phyloP scores from a whole-genome alignment of 164 flowering plant species.

The Dillenia turbinata region DNA sequence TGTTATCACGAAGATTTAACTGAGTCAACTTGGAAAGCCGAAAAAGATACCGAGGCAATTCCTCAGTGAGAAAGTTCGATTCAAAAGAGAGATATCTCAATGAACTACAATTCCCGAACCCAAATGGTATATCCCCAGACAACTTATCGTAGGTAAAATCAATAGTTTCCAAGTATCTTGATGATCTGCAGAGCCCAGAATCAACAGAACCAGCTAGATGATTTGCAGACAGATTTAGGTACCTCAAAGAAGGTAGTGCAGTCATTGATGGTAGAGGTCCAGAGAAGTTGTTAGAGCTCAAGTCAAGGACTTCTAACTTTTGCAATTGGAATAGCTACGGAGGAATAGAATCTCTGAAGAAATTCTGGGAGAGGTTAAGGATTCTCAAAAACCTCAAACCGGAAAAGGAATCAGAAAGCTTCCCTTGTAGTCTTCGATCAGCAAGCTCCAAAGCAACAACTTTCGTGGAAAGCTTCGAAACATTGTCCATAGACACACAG shows the following conservation, averaged over 20 bases:
- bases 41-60: conserved; percentile 3
- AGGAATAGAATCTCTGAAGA: conserved; percentile 3
- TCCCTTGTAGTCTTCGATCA: neutral
- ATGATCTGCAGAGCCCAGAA: neutral
- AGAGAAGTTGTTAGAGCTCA: conserved; percentile 6
- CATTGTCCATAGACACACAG: neutral
- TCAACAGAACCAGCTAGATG: neutral
- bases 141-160: conserved; percentile 4
- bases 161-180: neutral
- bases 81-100: conserved; percentile 8
- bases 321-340: conserved; percentile 5
- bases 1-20: conserved; percentile 10
- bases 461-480: neutral
- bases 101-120: conserved; percentile 13
- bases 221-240: neutral
- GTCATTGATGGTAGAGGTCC: neutral
- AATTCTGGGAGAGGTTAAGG: conserved; percentile 8
- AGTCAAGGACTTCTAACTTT: conserved; percentile 5
- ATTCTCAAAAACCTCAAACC: conserved; percentile 1
- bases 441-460: conserved; percentile 7
- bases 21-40: conserved; percentile 1
- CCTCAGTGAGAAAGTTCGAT: conserved; percentile 11
- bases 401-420: neutral
- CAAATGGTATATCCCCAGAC: conserved; percentile 1
- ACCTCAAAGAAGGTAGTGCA: neutral